phyloP scores from a whole-genome alignment of 352 stramenopile genomes.

The Globisporangium abappressorium region DNA sequence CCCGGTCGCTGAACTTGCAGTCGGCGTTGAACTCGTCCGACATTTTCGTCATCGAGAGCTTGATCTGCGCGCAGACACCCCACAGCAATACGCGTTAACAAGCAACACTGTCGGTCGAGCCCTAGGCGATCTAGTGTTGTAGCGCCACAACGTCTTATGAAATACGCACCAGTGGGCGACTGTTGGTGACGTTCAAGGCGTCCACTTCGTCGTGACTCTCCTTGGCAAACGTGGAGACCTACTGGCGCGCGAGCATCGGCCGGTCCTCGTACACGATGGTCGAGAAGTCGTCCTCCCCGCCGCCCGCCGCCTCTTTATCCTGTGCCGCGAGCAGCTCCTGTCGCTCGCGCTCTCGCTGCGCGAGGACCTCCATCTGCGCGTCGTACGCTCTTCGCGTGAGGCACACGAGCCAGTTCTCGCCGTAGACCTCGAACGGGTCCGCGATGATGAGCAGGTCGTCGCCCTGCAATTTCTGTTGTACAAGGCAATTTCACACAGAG shows the following conservation, averaged over 20 bases:
- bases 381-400: constrained; percentile 68
- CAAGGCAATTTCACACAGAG: neutral
- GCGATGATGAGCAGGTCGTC: constrained; percentile 76
- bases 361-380: constrained; percentile 59
- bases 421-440: constrained; percentile 71
- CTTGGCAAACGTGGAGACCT: constrained; percentile 41
- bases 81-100: neutral
- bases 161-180: constrained; percentile 39
- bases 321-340: constrained; percentile 38
- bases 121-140: neutral
- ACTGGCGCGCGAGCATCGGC: constrained; percentile 60
- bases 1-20: constrained; percentile 83
- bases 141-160: neutral
- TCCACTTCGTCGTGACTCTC: constrained; percentile 73
- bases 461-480: constrained; percentile 55
- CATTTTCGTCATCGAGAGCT: constrained; percentile 78
- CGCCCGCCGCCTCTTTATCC: constrained; percentile 26
- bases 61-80: constrained; percentile 37
- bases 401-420: constrained; percentile 84
- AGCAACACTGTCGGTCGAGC: neutral
- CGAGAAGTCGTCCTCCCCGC: constrained; percentile 42
- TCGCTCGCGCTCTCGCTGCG: constrained; percentile 41
- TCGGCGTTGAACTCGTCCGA: constrained; percentile 80
- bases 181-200: constrained; percentile 44
- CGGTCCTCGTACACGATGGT: constrained; percentile 74